Conservation (phyloP, 2,329 filamentous ascomycete genomes). For the Microsporum audouinii region DNA sequence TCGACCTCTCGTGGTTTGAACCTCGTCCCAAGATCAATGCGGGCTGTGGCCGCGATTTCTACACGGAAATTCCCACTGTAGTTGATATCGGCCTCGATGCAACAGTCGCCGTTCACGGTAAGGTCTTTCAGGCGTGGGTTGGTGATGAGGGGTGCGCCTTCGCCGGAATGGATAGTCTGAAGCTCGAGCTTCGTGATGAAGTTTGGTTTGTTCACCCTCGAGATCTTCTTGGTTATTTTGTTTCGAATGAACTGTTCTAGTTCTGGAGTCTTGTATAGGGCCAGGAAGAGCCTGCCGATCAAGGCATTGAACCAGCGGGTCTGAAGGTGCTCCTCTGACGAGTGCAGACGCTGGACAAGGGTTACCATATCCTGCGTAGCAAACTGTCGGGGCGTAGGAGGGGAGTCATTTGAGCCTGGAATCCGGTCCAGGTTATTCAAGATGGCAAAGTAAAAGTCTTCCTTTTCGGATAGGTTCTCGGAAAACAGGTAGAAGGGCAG, state of each 20-base stretch:
- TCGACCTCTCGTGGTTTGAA: constrained; percentile 89
- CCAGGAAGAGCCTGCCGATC: constrained; percentile 76
- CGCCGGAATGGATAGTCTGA: constrained; percentile 72
- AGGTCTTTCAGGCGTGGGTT: constrained; percentile 80
- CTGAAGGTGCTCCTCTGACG: constrained; percentile 79
- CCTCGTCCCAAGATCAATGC: constrained; percentile 75
- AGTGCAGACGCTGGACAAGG: constrained; percentile 80
- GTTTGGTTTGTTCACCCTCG: constrained; percentile 78
- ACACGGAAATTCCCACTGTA: constrained; percentile 84
- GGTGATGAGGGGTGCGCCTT: constrained; percentile 75
- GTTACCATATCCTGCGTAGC: constrained; percentile 78
- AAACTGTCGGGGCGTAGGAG: constrained; percentile 63
- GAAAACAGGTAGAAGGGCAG: constrained; percentile 92
- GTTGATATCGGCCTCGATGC: constrained; percentile 72
- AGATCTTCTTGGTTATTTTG: constrained; percentile 93
- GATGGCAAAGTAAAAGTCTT: constrained; percentile 94
- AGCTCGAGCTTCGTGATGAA: constrained; percentile 81
- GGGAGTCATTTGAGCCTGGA: constrained; percentile 43
- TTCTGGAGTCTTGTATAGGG: constrained; percentile 71
- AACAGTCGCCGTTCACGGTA: constrained; percentile 81
- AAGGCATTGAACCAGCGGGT: constrained; percentile 91
- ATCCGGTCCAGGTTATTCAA: constrained; percentile 70
- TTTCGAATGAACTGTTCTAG: constrained; percentile 66
- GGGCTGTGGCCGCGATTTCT: constrained; percentile 83
- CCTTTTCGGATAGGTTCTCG: constrained; percentile 89